Evolutionary conservation across 441 rosid genomes (phyloP).

Genomic region (Jatropha multifida): DNA sequence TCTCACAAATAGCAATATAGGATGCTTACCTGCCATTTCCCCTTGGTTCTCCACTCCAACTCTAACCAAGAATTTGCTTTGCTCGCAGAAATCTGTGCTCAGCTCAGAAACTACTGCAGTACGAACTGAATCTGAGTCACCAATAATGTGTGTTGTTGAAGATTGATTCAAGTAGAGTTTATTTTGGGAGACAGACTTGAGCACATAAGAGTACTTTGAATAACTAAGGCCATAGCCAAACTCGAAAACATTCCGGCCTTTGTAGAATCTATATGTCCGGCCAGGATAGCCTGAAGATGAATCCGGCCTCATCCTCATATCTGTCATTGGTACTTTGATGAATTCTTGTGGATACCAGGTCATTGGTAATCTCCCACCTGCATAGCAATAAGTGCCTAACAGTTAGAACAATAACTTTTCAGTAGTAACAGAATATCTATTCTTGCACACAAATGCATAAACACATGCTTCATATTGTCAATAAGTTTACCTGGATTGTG

Average conservation of each 20-base stretch:
- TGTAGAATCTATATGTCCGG: slow-evolving; percentile 82
- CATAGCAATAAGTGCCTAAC: slow-evolving; percentile 16
- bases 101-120: slow-evolving; percentile 47
- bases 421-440: not conserved
- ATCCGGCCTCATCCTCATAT: slow-evolving; percentile 76
- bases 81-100: slow-evolving; percentile 43
- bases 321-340: slow-evolving; percentile 71
- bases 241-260: slow-evolving; percentile 51
- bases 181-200: slow-evolving; percentile 28
- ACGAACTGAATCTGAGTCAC: slow-evolving; percentile 30
- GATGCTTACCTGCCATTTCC: slow-evolving; percentile 73
- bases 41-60: slow-evolving; percentile 69
- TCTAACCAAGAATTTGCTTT: slow-evolving; percentile 39
- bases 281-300: slow-evolving; percentile 61
- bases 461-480: not conserved
- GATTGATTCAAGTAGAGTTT: slow-evolving; percentile 43
- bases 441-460: not conserved
- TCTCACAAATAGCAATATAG: slow-evolving; percentile 60
- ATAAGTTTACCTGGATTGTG: slow-evolving; percentile 63
- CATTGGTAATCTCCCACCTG: slow-evolving; percentile 83
- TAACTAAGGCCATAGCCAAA: slow-evolving; percentile 85
- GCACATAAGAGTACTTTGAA: slow-evolving; percentile 53
- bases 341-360: slow-evolving; percentile 92
- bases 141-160: slow-evolving; percentile 9
- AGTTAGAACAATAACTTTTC: not conserved